Evolutionary conservation across 2,329 filamentous ascomycete genomes (phyloP), one percentile per base, ranked within the genome.

Genomic region (Rhytidhysteron rufulum): DNA sequence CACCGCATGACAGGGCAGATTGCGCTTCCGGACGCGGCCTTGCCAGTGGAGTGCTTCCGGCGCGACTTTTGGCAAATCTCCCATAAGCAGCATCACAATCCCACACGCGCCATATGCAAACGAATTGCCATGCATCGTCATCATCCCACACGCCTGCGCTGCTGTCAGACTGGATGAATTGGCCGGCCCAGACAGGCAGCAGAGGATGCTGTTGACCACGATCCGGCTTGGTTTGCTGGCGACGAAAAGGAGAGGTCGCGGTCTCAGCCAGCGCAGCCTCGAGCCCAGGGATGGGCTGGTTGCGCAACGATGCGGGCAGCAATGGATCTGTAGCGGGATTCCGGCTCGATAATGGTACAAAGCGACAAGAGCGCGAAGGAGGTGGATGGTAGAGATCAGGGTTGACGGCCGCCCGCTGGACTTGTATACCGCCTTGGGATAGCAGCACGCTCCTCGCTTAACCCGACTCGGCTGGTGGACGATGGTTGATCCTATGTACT

Each of bases 361-460:
- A 20, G 19, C 20, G 16, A 6, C 6, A 13, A 9, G 16, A 20
- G 16, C 11, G 10, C 16, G 33, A 35, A 21, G 4, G 18, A 18
- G 32, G 24, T 21, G 19, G 31, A 33, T 15, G 7, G 11, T 15
- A 35, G 20, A n/a, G 16, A 24, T 20, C 6, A 19, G 33, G 33
- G 33, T 40, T 33, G 40, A 43, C 47, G 54, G 50, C 52, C 50
- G 53, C 19, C 24, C 30, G 25, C 51, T 51, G 58, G 59, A 60
- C 47, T 58, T 47, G 31, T 35, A 61, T 63, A 63, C 61, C 49
- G 18, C 36, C 42, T 54, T 53, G 31, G 59, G 59, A 47, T 54
- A 53, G 42, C 25, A 41, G 24, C 27, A 24, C n/a, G 30, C 34
- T 9, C 3, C 13, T 37, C 47, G 47, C 50, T 57, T 58, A 48